Evolutionary conservation across 148 eudicot genomes (phyloP).

Genomic region (Amaranthus hypochondriacus): DNA sequence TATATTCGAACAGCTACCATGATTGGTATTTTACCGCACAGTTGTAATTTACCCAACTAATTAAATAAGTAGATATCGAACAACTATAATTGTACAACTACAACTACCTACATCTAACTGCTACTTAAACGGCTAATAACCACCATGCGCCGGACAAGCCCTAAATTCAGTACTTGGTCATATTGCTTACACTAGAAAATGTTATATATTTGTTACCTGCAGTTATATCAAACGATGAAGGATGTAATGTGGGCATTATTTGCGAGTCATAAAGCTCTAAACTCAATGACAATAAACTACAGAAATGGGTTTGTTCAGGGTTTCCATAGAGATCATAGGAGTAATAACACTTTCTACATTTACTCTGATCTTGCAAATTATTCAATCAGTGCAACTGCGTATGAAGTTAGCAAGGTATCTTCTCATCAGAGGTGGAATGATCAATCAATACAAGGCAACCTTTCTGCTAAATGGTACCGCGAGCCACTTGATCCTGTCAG

Average conservation of each 20-base stretch:
- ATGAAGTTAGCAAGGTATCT: constrained; percentile 38
- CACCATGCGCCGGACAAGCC: too few relatives aligned
- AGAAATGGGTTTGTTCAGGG: constrained; percentile 94
- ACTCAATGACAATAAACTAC: constrained; percentile 71
- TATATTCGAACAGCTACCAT: too few relatives aligned
- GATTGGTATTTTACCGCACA: too few relatives aligned
- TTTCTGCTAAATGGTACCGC: constrained; percentile 82
- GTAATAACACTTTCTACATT: constrained; percentile 75
- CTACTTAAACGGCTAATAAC: too few relatives aligned
- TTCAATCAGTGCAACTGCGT: constrained; percentile 44
- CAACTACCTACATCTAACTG: too few relatives aligned
- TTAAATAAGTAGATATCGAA: too few relatives aligned
- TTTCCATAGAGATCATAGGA: constrained; percentile 84
- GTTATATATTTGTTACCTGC: constrained; percentile 25
- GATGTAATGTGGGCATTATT: constrained; percentile 89
- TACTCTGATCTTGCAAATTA: constrained; percentile 79
- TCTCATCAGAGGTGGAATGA: constrained; percentile 78
- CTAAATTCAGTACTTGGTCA: too few relatives aligned
- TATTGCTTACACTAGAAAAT: not conserved
- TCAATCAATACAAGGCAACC: constrained; percentile 55
- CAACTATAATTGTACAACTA: too few relatives aligned
- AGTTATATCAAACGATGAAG: constrained; percentile 89
- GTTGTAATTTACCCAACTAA: too few relatives aligned
- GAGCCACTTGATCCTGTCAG: constrained; percentile 75
- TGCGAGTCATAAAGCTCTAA: constrained; percentile 78